Conservation (phyloP, 1,139 yeast species). For the Nematodospora anomalae region DNA sequence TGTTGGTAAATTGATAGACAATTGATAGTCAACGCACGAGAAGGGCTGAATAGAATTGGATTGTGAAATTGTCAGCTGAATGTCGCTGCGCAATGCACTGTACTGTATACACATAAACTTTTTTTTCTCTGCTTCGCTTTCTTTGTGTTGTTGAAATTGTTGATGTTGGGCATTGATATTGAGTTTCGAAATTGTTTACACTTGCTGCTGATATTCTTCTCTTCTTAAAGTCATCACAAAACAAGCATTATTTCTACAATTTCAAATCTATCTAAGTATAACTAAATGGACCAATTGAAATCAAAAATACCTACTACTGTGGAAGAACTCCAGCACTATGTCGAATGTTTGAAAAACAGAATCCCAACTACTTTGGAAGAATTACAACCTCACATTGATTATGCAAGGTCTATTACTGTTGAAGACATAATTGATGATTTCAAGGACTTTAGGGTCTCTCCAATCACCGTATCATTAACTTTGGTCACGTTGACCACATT, state of each 20-base stretch:
- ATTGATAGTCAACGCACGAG: too few species aligned
- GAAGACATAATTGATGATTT: slow-evolving; percentile 35
- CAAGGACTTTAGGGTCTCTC: slow-evolving; percentile 29
- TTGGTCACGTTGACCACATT: slow-evolving; percentile 33
- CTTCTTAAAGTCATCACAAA: slow-evolving; percentile 14
- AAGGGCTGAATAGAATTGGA: too few species aligned
- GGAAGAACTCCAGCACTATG: slow-evolving; percentile 14
- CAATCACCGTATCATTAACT: slow-evolving; percentile 36
- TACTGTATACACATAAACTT: too few species aligned
- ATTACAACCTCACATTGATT: slow-evolving; percentile 10
- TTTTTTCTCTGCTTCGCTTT: background rate
- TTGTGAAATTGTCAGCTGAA: too few species aligned
- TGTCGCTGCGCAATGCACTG: too few species aligned
- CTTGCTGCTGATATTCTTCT: background rate
- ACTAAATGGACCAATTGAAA: slow-evolving; percentile 14
- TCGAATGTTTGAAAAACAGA: slow-evolving; percentile 13
- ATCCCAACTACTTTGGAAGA: slow-evolving; percentile 12
- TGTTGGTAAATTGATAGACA: too few species aligned
- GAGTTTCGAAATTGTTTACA: background rate
- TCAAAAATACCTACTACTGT: slow-evolving; percentile 13
- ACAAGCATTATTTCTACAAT: too few species aligned
- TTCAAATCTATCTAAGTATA: too few species aligned
- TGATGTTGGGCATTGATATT: background rate
- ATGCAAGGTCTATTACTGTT: slow-evolving; percentile 13
- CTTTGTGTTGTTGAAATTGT: background rate